phyloP scores from a whole-genome alignment of 805 yeast genomes.

The Barnettozyma californica region DNA sequence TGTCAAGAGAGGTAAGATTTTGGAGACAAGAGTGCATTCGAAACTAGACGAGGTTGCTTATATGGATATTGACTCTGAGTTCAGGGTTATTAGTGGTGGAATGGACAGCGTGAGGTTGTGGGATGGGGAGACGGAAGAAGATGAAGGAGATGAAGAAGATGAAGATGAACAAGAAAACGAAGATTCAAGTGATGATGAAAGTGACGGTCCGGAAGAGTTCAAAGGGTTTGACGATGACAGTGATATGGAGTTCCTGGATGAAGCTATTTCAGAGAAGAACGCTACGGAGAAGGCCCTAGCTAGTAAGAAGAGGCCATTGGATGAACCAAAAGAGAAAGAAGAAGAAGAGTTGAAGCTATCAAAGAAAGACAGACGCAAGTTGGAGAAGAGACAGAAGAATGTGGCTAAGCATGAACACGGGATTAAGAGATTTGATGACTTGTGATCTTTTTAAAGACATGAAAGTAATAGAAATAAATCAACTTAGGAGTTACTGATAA shows the following conservation, averaged over 20 bases:
- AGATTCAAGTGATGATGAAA: neutral
- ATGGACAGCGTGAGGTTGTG: slow-evolving; percentile 80
- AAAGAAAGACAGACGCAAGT: slow-evolving; percentile 19
- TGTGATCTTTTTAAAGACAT: slow-evolving; percentile 28
- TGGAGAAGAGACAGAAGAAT: slow-evolving; percentile 28
- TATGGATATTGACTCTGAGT: slow-evolving; percentile 76
- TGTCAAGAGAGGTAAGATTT: slow-evolving; percentile 54
- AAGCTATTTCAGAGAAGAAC: slow-evolving; percentile 15
- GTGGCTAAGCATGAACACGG: slow-evolving; percentile 56
- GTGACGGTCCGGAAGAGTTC: slow-evolving; percentile 4
- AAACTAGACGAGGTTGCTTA: slow-evolving; percentile 66
- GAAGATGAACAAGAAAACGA: slow-evolving; percentile 13
- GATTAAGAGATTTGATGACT: slow-evolving; percentile 57
- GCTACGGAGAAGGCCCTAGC: neutral
- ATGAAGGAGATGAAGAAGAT: slow-evolving; percentile 15
- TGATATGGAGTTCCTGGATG: slow-evolving; percentile 21
- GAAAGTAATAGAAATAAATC: no score
- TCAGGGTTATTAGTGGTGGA: slow-evolving; percentile 75
- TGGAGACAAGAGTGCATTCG: slow-evolving; percentile 64
- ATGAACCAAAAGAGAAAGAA: slow-evolving; percentile 2
- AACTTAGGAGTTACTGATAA: no score
- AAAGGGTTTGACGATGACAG: slow-evolving; percentile 11
- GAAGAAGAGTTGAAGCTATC: slow-evolving; percentile 15
- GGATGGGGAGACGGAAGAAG: slow-evolving; percentile 37
- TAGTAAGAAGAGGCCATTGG: slow-evolving; percentile 13